Evolutionary conservation across 176 grass and related monocot species (phyloP).

Genomic region (Chrysopogon serrulatus): DNA sequence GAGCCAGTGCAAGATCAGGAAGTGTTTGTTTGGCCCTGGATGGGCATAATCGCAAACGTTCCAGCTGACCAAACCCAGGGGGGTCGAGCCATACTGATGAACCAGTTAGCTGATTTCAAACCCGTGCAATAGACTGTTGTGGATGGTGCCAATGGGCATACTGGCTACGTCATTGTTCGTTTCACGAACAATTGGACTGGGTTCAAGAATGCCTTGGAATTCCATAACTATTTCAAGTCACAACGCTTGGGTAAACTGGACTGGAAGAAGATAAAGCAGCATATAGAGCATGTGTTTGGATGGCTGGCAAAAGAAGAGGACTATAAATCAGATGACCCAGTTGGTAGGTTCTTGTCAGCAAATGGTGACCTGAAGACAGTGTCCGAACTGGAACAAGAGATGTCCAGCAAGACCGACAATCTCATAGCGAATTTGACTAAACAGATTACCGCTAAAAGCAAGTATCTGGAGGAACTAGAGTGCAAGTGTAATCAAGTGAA

Average conservation of each 20-base stretch:
- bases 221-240: too few relatives aligned
- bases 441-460: conserved; percentile 40
- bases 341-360: conserved; percentile 36
- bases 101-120: too few relatives aligned
- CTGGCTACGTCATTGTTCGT: too few relatives aligned
- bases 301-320: conserved; percentile 52
- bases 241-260: too few relatives aligned
- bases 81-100: conserved; percentile 11
- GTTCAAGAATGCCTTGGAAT: too few relatives aligned
- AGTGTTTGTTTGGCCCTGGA: conserved; percentile 51
- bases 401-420: conserved; percentile 30
- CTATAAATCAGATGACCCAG: conserved; percentile 25
- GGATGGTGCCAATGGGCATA: too few relatives aligned
- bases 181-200: too few relatives aligned
- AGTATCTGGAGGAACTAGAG: conserved; percentile 34
- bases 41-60: conserved; percentile 49
- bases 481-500: conserved; percentile 40
- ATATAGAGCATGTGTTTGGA: neutral
- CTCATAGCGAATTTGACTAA: conserved; percentile 40
- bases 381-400: conserved; percentile 26
- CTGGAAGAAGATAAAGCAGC: conserved; percentile 19
- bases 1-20: conserved; percentile 30
- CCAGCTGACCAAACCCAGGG: conserved; percentile 4
- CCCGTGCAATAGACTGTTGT: too few relatives aligned
- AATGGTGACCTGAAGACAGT: conserved; percentile 45